Conservation (phyloP, 2,329 filamentous ascomycete species). For the Escovopsis weberi region DNA sequence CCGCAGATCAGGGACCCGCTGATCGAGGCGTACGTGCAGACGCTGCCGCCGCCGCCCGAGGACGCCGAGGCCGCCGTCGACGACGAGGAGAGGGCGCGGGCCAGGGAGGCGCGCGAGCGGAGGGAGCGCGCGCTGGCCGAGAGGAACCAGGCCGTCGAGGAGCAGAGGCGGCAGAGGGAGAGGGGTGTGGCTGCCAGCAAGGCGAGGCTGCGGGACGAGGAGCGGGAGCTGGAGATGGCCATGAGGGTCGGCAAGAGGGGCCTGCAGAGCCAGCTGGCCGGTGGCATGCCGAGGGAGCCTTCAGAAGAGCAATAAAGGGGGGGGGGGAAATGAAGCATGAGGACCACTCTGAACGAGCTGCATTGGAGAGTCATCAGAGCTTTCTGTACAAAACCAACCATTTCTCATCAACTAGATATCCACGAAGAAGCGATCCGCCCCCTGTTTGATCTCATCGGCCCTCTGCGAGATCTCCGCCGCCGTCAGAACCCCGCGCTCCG, state of each 20-base stretch:
- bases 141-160: slow-evolving; percentile 45
- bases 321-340: too few relatives aligned
- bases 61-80: slow-evolving; percentile 20
- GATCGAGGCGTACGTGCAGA: slow-evolving; percentile 51
- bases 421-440: slow-evolving; percentile 28
- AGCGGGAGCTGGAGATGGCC: slow-evolving; percentile 51
- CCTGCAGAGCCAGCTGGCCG: slow-evolving; percentile 42
- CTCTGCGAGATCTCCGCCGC: slow-evolving; percentile 23
- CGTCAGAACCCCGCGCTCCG: slow-evolving; percentile 34
- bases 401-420: slow-evolving; percentile 16
- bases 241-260: slow-evolving; percentile 56
- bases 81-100: slow-evolving; percentile 35
- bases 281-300: slow-evolving; percentile 12
- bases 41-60: slow-evolving; percentile 42
- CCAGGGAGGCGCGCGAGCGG: slow-evolving; percentile 35
- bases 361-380: too few relatives aligned
- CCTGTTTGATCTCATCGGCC: slow-evolving; percentile 21
- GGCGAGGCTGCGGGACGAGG: slow-evolving; percentile 48
- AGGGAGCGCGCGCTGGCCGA: slow-evolving; percentile 55
- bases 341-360: too few relatives aligned
- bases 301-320: slow-evolving; percentile 4
- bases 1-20: slow-evolving; percentile 46
- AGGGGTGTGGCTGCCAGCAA: slow-evolving; percentile 46
- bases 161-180: slow-evolving; percentile 46
- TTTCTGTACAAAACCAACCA: too few relatives aligned